Percentiles rank a stretch among this genome's conserved stretches.
Evolutionary conservation across 1,284 basidiomycete genomes (phyloP).

Genomic region (Flammula alnicola): DNA sequence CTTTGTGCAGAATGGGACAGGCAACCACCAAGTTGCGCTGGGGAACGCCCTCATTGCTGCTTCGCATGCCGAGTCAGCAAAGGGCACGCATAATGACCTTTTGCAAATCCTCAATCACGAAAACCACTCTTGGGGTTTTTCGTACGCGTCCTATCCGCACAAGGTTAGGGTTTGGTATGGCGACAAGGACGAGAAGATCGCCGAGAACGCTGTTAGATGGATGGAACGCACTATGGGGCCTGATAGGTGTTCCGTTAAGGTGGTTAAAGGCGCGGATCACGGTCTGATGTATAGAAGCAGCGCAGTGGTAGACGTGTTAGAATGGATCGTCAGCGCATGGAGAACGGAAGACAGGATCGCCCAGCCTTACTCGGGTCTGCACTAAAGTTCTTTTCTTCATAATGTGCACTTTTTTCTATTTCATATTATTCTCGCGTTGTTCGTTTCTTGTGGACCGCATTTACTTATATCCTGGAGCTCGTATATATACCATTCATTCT

Average conservation of each 20-base stretch:
- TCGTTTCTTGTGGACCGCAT: slow-evolving; percentile 8
- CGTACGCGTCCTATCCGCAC: slow-evolving; percentile 78
- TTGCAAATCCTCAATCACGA: slow-evolving; percentile 90
- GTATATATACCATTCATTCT: slow-evolving; percentile 24
- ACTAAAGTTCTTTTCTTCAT: too few species aligned
- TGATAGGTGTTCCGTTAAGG: slow-evolving; percentile 75
- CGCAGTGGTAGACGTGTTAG: slow-evolving; percentile 89
- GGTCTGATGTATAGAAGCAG: slow-evolving; percentile 89
- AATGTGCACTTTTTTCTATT: too few species aligned
- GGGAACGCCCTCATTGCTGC: slow-evolving; percentile 90
- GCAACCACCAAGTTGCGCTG: slow-evolving; percentile 68
- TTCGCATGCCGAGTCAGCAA: slow-evolving; percentile 92
- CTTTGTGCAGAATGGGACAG: slow-evolving; percentile 34
- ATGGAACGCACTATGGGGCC: slow-evolving; percentile 87
- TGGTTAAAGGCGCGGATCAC: slow-evolving; percentile 90
- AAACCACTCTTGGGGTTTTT: slow-evolving; percentile 84
- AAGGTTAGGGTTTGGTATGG: slow-evolving; percentile 93
- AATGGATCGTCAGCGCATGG: slow-evolving; percentile 70
- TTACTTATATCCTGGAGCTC: slow-evolving; percentile 18
- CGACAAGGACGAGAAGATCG: slow-evolving; percentile 91
- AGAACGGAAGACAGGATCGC: slow-evolving; percentile 29
- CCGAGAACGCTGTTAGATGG: slow-evolving; percentile 86
- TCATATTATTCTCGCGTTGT: slow-evolving; percentile 14
- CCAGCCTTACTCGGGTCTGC: slow-evolving; percentile 26
- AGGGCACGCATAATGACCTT: slow-evolving; percentile 90